Conservation (phyloP, 2,329 filamentous ascomycete genomes). For the Cladosporium sphaerospermum region DNA sequence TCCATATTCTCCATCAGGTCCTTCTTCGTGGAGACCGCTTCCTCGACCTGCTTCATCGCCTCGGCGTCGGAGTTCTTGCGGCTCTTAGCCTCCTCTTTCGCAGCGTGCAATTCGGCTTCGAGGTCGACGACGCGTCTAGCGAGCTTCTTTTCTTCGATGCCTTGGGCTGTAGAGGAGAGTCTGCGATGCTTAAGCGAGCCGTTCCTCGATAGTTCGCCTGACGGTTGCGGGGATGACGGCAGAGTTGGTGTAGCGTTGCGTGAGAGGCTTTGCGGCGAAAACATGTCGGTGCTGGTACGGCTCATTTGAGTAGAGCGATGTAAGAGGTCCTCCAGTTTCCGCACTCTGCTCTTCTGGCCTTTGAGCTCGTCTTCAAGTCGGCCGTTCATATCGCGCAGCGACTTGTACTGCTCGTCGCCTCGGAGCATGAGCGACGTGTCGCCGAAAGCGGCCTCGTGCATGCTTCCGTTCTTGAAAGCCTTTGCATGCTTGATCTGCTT, state of each 20-base stretch:
- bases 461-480: constrained; percentile 92
- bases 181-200: constrained; percentile 38
- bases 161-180: constrained; percentile 55
- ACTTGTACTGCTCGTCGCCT: constrained; percentile 73
- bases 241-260: constrained; percentile 18
- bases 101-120: constrained; percentile 69
- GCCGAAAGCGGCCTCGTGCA: constrained; percentile 85
- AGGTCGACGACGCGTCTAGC: constrained; percentile 59
- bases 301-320: constrained; percentile 67
- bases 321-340: constrained; percentile 83
- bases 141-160: constrained; percentile 56
- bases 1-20: constrained; percentile 95
- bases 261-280: constrained; percentile 24
- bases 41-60: constrained; percentile 66
- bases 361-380: constrained; percentile 59
- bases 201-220: constrained; percentile 20
- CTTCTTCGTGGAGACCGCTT: constrained; percentile 85
- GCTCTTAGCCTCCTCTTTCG: constrained; percentile 64
- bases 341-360: constrained; percentile 85
- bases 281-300: constrained; percentile 37
- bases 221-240: constrained; percentile 15
- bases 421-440: constrained; percentile 77
- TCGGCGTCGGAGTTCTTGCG: constrained; percentile 50
- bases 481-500: constrained; percentile 82
- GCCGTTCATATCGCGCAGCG: constrained; percentile 48